Percentiles rank a stretch among this genome's conserved stretches.
Conservation (phyloP, 2,329 filamentous ascomycete genomes). For the Verruconis gallopava region DNA sequence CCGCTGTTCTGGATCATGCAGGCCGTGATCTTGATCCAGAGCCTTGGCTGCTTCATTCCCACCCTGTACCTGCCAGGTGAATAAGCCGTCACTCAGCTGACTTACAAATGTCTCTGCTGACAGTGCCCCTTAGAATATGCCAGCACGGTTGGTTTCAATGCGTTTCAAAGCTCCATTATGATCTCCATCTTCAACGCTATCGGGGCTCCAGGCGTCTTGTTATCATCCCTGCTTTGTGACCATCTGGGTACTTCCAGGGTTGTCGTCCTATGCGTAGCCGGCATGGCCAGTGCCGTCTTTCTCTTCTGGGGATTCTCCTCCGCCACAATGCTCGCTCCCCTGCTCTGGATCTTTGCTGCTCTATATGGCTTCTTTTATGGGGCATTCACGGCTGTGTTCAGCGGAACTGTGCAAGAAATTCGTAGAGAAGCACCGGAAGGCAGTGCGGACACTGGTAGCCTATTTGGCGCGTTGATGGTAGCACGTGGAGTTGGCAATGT, state of each 20-base stretch:
- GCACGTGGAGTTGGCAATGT: conserved; percentile 40
- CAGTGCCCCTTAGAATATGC: too few relatives aligned
- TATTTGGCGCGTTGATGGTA: conserved; percentile 34
- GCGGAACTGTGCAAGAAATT: conserved; percentile 32
- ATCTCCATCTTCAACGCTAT: conserved; percentile 24
- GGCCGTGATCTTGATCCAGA: conserved; percentile 27
- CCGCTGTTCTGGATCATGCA: conserved; percentile 23
- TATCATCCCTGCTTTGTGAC: conserved; percentile 27
- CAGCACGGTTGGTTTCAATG: not conserved
- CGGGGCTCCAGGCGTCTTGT: conserved; percentile 23
- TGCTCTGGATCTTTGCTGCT: conserved; percentile 30
- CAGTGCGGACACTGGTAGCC: conserved; percentile 32
- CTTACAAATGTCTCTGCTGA: too few relatives aligned
- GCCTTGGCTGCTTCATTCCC: conserved; percentile 31
- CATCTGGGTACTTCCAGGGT: conserved; percentile 25
- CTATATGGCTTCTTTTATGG: conserved; percentile 30
- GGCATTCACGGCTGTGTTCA: conserved; percentile 27
- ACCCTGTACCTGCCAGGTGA: conserved; percentile 27
- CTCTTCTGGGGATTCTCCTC: conserved; percentile 35
- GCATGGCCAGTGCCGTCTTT: conserved; percentile 24
- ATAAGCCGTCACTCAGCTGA: too few relatives aligned
- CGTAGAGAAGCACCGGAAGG: conserved; percentile 19
- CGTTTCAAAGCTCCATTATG: not conserved
- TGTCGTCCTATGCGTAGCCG: conserved; percentile 25
- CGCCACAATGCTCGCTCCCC: conserved; percentile 18